Evolutionary conservation across 192 early-diverging fungal species (phyloP), one percentile per base, ranked within the genome.

Genomic region (Globomyces pollinis-pini): DNA sequence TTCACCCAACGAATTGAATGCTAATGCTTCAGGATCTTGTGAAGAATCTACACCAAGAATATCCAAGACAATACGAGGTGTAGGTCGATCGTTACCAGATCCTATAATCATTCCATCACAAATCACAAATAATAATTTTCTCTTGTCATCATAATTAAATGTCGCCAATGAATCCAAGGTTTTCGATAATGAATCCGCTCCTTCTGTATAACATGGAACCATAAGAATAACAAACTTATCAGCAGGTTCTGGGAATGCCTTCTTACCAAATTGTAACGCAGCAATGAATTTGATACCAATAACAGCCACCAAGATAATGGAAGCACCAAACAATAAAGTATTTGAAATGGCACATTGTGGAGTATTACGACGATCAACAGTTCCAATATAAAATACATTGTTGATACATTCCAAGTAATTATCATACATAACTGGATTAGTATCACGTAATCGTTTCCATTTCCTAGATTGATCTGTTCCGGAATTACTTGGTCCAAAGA

Each of bases 201-300:
- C 71, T 66, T 99, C 96, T 8, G 94, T 97, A 72, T 99, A 99
- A 76, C 94, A 97, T 34, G 94, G 91, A 32, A 97, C 92, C 64
- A 91, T 87, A 57, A 86, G 87, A 67, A 97, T 93, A 53, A 95
- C 86, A 77, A 95, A 94, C 77, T 92, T 94, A 75, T 97, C 91
- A 50, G 86, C 84, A 68, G 91, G 86, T 58, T 94, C 92, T 2
- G 89, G 88, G 55, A 80, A 78, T 28, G 81, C 18, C 44, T 69
- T 67, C 9, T 62, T 61, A 35, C 69, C 66, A 56, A 76, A 75
- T 60, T 79, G 78, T 50, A 83, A 39, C 3, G 81, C 81, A 23
- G 81, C 76, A 44, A 83, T 65, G 65, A 83, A 83, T 63, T 82
- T 82, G 65, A 83, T 63, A n/a, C 73, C 72, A 63, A 98, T 89